Evolutionary conservation across 2,329 filamentous ascomycete species (phyloP).

Genomic region (Metarhizium robertsii): DNA sequence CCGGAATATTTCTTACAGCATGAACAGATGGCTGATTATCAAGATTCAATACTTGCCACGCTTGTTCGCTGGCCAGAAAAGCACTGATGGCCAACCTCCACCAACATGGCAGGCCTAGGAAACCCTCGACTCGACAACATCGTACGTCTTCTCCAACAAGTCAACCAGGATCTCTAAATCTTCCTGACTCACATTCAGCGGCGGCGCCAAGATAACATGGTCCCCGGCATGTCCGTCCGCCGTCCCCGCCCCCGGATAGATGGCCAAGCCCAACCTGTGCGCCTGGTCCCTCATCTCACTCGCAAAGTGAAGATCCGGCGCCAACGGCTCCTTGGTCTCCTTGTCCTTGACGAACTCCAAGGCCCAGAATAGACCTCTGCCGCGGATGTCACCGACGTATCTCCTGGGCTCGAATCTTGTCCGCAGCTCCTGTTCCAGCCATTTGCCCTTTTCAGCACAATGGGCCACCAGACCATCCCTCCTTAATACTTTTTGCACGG

Average conservation of each 20-base stretch:
- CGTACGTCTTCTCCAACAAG: constrained; percentile 7
- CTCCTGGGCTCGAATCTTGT: constrained; percentile 31
- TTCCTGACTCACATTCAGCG: constrained; percentile 49
- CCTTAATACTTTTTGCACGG: constrained; percentile 50
- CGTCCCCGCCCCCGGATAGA: constrained; percentile 57
- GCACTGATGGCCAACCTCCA: no score
- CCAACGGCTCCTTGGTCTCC: constrained; percentile 25
- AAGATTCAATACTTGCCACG: no score
- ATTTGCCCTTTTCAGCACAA: constrained; percentile 41
- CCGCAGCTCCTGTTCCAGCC: constrained; percentile 35
- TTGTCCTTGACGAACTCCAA: constrained; percentile 34
- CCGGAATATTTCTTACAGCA: no score
- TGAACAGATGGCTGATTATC: no score
- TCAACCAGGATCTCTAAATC: constrained; percentile 11
- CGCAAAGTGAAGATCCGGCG: constrained; percentile 16
- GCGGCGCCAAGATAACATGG: constrained; percentile 61
- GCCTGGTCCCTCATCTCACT: constrained; percentile 19
- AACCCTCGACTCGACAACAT: constrained; percentile 3
- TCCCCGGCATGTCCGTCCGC: constrained; percentile 54
- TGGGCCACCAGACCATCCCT: constrained; percentile 50
- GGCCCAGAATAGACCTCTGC: constrained; percentile 43
- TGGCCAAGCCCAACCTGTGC: constrained; percentile 23
- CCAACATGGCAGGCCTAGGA: background rate
- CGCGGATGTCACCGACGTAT: constrained; percentile 52
- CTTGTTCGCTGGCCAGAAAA: no score